A percentile compares a stretch with the other conserved stretches of the same genome.
Conservation (phyloP, 495 filamentous ascomycete genomes). For the Penicillium parvum region DNA sequence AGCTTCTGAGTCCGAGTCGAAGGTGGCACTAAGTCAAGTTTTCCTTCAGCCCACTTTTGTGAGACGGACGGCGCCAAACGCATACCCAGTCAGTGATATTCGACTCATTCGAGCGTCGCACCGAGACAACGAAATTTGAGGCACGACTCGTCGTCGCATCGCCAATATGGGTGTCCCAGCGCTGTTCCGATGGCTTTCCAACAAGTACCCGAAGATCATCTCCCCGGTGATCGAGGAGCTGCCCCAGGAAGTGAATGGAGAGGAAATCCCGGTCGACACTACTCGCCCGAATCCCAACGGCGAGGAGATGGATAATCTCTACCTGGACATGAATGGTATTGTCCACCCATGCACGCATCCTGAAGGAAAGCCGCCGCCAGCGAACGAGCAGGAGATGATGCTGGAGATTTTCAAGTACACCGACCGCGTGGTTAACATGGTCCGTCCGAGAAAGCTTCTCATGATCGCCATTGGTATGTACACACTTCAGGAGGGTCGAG, state of each 20-base stretch:
- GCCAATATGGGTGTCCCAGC: slow-evolving; percentile 88
- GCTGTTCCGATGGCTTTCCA: slow-evolving; percentile 88
- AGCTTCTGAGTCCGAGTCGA: background rate
- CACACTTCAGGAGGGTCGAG: too few species aligned
- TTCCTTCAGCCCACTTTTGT: background rate
- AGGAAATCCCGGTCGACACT: slow-evolving; percentile 75
- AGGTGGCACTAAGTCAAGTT: background rate
- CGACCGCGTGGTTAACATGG: slow-evolving; percentile 97
- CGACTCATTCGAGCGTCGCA: slow-evolving; percentile 13
- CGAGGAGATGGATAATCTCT: slow-evolving; percentile 96
- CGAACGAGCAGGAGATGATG: slow-evolving; percentile 99
- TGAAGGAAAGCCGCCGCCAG: slow-evolving; percentile 84
- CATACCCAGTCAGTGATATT: background rate
- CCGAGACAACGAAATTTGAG: slow-evolving; percentile 7
- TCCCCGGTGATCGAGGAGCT: slow-evolving; percentile 83
- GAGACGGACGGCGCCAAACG: slow-evolving; percentile 2
- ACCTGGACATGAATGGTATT: slow-evolving; percentile 99
- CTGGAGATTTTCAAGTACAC: slow-evolving; percentile 95
- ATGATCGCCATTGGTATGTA: slow-evolving; percentile 95
- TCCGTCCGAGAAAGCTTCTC: slow-evolving; percentile 86
- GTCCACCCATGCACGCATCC: slow-evolving; percentile 99
- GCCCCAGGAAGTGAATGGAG: slow-evolving; percentile 71
- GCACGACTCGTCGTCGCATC: slow-evolving; percentile 14
- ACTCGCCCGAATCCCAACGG: slow-evolving; percentile 91
- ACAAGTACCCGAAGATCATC: slow-evolving; percentile 95